Base-by-base conservation (phyloP, 148 eudicot genomes). In the Hydrangea macrophylla region DNA sequence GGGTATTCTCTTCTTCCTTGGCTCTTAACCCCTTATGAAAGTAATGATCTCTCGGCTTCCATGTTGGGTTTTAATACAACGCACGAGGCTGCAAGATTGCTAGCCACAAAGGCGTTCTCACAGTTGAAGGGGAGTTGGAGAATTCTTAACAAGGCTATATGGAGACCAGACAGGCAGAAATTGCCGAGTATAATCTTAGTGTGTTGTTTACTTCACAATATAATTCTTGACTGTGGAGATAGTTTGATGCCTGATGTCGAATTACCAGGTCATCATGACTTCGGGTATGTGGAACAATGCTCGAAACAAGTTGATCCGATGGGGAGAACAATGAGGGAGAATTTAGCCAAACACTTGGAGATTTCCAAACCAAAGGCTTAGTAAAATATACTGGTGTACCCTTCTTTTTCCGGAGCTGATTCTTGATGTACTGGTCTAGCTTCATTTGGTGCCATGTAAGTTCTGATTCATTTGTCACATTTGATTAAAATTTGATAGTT, bases 91-190 rank as follows among this genome's bases (percentile, higher is more conserved):
- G 96, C 89, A 51, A 81, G 81, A 75, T 74, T 74, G 20, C 80
- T 78, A 42, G 93, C 96, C 20, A 83, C 72, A 48, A 79, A 68
- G 75, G 97, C 99, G n/a, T 85, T 95, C 25, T 78, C 86, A 3
- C 80, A 70, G 57, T 71, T 91, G 69, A 95, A 95, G 73, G 97
- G 92, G 6, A 86, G 82, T 81, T 95, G 99, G 99, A 85, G 88
- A 64, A 95, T 95, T 60, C 93, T 95, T 45, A 95, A 86, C 75
- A 89, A 91, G 88, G 96, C 87, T 28, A 89, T 95, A 97, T 95
- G 99, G 97, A 83, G 99, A 77, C 99, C 99, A 0, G 99, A 95
- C 75, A 95, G 85, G 73, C 81, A 77, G 82, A 95, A 95, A 73
- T 73, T 95, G 18, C 99, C 99, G 0, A 95, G 99, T 70, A 83